Conservation (phyloP, 139 green algal genomes). For the Chlamydomonas incerta region DNA sequence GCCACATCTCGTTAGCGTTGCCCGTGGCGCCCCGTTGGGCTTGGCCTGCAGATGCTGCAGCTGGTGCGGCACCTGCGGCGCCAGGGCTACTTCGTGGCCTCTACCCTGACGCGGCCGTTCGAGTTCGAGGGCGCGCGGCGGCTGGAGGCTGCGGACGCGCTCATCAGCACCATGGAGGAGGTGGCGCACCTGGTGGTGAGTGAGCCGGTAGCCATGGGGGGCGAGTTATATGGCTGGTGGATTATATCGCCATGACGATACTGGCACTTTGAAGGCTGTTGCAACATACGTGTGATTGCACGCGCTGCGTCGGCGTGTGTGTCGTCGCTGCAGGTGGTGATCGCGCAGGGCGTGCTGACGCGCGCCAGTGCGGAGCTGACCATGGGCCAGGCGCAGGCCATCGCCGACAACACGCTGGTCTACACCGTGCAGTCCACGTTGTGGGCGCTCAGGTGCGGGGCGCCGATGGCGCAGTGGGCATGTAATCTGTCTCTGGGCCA, state of each 20-base stretch:
- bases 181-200: constrained; percentile 76
- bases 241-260: too few relatives aligned
- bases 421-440: constrained; percentile 77
- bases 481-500: too few relatives aligned
- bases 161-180: constrained; percentile 70
- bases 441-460: constrained; percentile 65
- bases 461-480: too few relatives aligned
- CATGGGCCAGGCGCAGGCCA: constrained; percentile 77
- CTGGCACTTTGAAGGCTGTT: too few relatives aligned
- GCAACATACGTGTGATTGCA: too few relatives aligned
- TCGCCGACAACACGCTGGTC: constrained; percentile 87
- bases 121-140: constrained; percentile 79
- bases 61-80: constrained; percentile 70
- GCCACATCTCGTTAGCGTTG: too few relatives aligned
- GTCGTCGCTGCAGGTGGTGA: constrained; percentile 55
- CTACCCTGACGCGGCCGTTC: constrained; percentile 80
- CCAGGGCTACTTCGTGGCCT: constrained; percentile 80
- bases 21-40: too few relatives aligned
- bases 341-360: constrained; percentile 65
- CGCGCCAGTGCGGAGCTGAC: constrained; percentile 74
- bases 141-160: constrained; percentile 70
- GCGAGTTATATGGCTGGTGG: too few relatives aligned
- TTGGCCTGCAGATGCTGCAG: constrained; percentile 62
- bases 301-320: too few relatives aligned
- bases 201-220: background rate